A percentile compares a stretch with the other conserved stretches of the same genome.
Evolutionary conservation across 2,329 filamentous ascomycete species (phyloP).

Genomic region (Cordyceps militaris): DNA sequence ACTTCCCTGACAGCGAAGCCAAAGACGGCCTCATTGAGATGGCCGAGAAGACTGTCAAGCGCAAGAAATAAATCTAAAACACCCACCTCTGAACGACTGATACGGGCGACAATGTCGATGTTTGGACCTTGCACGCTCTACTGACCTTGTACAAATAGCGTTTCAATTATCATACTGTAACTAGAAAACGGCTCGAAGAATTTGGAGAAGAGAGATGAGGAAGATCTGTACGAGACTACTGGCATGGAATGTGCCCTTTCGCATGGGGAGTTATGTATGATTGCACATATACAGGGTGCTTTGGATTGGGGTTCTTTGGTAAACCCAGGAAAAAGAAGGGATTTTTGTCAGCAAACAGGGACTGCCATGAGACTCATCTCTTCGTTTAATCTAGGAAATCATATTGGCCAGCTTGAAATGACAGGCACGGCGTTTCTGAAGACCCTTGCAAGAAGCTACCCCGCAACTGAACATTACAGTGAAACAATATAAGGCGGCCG

Average conservation of each 20-base stretch:
- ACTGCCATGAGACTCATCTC: background rate
- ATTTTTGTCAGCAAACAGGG: background rate
- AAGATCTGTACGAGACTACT: background rate
- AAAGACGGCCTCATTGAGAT: constrained; percentile 89
- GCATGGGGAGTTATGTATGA: constrained; percentile 4
- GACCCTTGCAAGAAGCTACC: background rate
- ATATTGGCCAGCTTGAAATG: background rate
- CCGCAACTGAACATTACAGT: background rate
- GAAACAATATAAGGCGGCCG: background rate
- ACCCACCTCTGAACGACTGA: constrained; percentile 5
- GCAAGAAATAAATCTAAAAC: constrained; percentile 60
- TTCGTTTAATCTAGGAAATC: background rate
- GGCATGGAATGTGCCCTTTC: background rate
- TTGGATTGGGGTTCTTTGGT: background rate
- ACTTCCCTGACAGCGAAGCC: constrained; percentile 89
- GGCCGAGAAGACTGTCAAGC: constrained; percentile 84
- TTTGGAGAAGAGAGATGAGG: background rate
- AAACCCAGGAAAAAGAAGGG: background rate
- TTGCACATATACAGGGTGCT: constrained; percentile 3
- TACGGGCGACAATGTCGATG: constrained; percentile 1
- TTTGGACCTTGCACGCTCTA: background rate
- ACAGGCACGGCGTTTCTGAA: background rate
- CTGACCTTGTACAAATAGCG: constrained; percentile 16
- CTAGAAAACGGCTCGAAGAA: background rate
- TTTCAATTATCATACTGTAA: constrained; percentile 2